Base-by-base conservation (phyloP, 441 rosid genomes). In the Erodium texanum region DNA sequence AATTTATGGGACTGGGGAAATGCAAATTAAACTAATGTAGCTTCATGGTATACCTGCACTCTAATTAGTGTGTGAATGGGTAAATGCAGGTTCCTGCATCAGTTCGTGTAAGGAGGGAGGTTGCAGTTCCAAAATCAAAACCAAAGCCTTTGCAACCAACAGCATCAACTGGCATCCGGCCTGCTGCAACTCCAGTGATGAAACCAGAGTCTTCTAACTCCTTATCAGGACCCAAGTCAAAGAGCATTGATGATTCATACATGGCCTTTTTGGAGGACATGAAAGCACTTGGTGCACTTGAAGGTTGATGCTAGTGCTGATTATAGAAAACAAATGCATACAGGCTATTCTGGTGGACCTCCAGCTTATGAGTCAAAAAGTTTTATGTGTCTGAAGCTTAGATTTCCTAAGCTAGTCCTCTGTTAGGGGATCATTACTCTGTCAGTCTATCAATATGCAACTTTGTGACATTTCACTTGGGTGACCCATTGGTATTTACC, bases 41-140 rank as follows among this genome's bases (percentile, higher is more conserved):
- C 56, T 50, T 15, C 56, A 50, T 50, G 20, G n/a, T 50, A 50
- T 3, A 50, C 20, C 58, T 50, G 58, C 58, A 50, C 20, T 50
- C 1, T n/a, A 50, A 50, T 50, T 50, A 50, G 58, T 16, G 18
- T 50, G 4, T 50, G 20, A n/a, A 50, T 50, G n/a, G 58, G 58
- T 50, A n/a, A n/a, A n/a, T 15, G 15, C 86, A 92, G 98, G 83
- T 92, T 63, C 96, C 96, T 69, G 96, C 96, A 56, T 90, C 97
- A 0, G 97, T 93, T 73, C 79, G 92, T 48, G 99, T 93, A 72
- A 85, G 96, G 82, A 86, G 99, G 78, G 97, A 93, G 76, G 76
- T 78, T 72, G 81, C 74, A 70, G 83, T 72, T 27, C 71, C 83
- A 48, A 93, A 88, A 86, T 77, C 86, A 59, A 91, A 89, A 76